Conservation (phyloP, 768 basidiomycete genomes). For the Amyloporia xantha region DNA sequence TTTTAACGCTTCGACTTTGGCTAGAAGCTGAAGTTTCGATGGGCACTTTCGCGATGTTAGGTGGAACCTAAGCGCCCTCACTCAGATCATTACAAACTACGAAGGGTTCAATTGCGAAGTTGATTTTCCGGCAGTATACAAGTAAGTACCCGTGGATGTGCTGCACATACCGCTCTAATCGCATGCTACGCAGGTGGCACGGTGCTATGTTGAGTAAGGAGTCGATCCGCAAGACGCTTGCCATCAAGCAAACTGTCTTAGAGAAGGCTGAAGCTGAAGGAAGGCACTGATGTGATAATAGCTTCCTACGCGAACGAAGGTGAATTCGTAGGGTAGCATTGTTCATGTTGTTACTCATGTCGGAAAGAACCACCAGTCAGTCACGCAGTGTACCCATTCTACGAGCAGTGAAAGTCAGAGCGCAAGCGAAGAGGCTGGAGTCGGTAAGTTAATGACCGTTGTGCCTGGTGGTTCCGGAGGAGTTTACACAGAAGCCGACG, state of each 20-base stretch:
- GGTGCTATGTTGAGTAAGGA: background rate
- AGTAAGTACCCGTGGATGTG: background rate
- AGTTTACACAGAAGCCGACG: too few species aligned
- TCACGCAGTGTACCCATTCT: too few species aligned
- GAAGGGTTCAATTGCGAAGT: slow-evolving; percentile 11
- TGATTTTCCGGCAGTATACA: slow-evolving; percentile 15
- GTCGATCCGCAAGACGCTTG: background rate
- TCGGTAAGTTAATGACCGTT: too few species aligned
- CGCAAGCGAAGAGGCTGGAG: too few species aligned
- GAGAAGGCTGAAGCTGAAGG: too few species aligned
- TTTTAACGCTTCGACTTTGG: background rate
- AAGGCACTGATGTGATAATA: too few species aligned
- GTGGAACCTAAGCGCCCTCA: slow-evolving; percentile 13
- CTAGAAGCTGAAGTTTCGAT: slow-evolving; percentile 14
- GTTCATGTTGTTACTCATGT: too few species aligned
- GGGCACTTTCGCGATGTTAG: slow-evolving; percentile 3
- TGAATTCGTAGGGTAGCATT: too few species aligned
- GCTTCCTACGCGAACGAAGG: too few species aligned
- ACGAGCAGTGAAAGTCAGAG: too few species aligned
- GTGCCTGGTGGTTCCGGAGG: too few species aligned
- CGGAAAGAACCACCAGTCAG: too few species aligned
- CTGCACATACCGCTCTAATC: background rate
- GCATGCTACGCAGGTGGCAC: background rate
- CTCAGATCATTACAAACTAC: slow-evolving; percentile 16
- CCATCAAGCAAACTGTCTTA: background rate